phyloP scores from a whole-genome alignment of 805 yeast species.

The Spathaspora arborariae region DNA sequence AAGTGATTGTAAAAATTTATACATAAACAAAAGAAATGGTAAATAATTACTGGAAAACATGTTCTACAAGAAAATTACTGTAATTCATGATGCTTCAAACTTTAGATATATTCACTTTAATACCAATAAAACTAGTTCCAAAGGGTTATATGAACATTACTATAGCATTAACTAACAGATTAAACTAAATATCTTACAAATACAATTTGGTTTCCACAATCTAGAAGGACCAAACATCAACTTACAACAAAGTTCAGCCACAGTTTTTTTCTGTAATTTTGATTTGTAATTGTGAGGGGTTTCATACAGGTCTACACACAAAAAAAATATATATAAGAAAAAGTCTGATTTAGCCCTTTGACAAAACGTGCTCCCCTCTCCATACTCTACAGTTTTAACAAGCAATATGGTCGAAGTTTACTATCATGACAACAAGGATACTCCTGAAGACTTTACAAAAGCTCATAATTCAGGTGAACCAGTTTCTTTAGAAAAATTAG shows the following conservation, averaged over 20 bases:
- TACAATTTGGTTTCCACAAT: too few relatives aligned
- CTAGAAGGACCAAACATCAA: background rate
- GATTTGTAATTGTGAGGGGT: background rate
- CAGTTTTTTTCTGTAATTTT: background rate
- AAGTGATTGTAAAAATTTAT: too few relatives aligned
- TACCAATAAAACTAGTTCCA: too few relatives aligned
- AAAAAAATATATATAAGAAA: background rate
- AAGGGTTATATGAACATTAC: too few relatives aligned
- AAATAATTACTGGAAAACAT: too few relatives aligned
- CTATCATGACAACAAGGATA: constrained; percentile 60
- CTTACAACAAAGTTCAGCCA: background rate
- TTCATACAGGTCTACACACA: background rate
- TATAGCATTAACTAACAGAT: too few relatives aligned
- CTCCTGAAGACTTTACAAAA: constrained; percentile 55
- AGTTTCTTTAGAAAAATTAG: constrained; percentile 49
- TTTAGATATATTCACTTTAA: too few relatives aligned
- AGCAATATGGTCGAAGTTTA: constrained; percentile 37
- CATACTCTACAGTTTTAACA: background rate
- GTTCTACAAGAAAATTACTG: too few relatives aligned
- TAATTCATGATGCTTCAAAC: too few relatives aligned
- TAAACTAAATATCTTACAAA: too few relatives aligned
- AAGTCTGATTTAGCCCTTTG: background rate
- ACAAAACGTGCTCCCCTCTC: background rate
- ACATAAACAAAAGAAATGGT: too few relatives aligned
- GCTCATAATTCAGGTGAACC: constrained; percentile 68